Percentiles rank a stretch among this genome's conserved stretches.
phyloP scores from a whole-genome alignment of 1,284 basidiomycete species.

The Pseudozyma thailandica region DNA sequence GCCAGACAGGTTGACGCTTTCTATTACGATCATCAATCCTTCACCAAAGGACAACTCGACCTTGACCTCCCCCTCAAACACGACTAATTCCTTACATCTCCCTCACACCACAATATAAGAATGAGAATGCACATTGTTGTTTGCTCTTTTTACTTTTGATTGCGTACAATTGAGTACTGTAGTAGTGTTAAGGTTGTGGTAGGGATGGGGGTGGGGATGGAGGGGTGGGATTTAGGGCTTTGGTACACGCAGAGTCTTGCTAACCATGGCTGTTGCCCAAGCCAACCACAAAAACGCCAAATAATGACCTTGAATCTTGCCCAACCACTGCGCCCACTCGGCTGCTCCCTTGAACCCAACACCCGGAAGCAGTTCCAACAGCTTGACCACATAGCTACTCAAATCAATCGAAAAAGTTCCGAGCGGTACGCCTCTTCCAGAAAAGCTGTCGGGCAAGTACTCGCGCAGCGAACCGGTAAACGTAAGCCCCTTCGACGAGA shows the following conservation, averaged over 20 bases:
- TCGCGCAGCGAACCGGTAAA: constrained; percentile 54
- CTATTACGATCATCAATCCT: constrained; percentile 20
- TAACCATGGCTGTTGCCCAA: constrained; percentile 65
- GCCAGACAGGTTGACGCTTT: constrained; percentile 23
- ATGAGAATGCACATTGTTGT: no score
- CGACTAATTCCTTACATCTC: no score
- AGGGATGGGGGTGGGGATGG: background rate
- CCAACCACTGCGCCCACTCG: constrained; percentile 25
- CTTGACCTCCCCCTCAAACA: no score
- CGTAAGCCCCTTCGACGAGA: constrained; percentile 43
- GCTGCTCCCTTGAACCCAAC: background rate
- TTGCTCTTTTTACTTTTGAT: no score
- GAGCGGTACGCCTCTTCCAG: constrained; percentile 52
- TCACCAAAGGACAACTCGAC: no score
- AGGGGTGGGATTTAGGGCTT: constrained; percentile 51
- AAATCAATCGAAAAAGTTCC: constrained; percentile 54
- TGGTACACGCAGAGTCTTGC: constrained; percentile 66
- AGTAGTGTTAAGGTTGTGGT: background rate
- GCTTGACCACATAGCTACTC: constrained; percentile 15
- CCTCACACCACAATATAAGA: no score
- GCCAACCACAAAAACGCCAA: constrained; percentile 57
- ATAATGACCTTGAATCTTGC: constrained; percentile 53
- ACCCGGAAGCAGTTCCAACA: constrained; percentile 36
- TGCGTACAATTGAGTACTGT: background rate
- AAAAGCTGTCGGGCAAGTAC: constrained; percentile 37